phyloP scores from a whole-genome alignment of 2,329 filamentous ascomycete genomes.

The Alternaria ventricosa region DNA sequence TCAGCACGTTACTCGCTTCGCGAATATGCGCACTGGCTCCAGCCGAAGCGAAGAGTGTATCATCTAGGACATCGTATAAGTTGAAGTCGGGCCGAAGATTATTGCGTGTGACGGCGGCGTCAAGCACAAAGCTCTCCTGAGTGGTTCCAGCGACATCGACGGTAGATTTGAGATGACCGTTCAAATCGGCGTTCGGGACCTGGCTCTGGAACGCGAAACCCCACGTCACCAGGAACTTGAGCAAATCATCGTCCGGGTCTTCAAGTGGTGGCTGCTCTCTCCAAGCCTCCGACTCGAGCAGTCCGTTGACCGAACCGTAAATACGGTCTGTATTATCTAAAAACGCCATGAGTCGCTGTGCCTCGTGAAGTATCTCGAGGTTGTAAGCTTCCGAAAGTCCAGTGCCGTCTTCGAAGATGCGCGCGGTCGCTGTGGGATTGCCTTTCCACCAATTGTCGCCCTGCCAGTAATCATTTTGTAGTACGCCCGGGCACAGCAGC shows the following conservation, averaged over 20 bases:
- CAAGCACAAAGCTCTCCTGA: constrained; percentile 38
- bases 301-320: constrained; percentile 63
- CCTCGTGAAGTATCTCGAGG: constrained; percentile 60
- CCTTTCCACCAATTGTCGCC: constrained; percentile 70
- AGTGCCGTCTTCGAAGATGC: constrained; percentile 55
- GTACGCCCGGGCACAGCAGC: constrained; percentile 57
- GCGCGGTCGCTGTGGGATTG: constrained; percentile 56
- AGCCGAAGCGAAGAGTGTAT: constrained; percentile 50
- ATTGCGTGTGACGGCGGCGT: constrained; percentile 32
- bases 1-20: constrained; percentile 60
- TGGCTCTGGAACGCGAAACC: constrained; percentile 53
- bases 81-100: constrained; percentile 42
- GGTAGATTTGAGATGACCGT: constrained; percentile 54
- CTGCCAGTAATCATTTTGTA: constrained; percentile 60
- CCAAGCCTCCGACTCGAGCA: constrained; percentile 54
- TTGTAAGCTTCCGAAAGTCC: constrained; percentile 36
- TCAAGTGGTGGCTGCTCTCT: constrained; percentile 23
- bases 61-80: constrained; percentile 63
- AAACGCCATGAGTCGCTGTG: constrained; percentile 68
- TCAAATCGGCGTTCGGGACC: constrained; percentile 50
- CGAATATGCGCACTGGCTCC: constrained; percentile 37
- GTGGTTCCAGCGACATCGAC: constrained; percentile 41
- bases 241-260: constrained; percentile 47
- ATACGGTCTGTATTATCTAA: constrained; percentile 63
- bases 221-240: constrained; percentile 60